Base-by-base conservation (phyloP, 1,139 yeast species). In the Nakaseomyces delphensis region DNA sequence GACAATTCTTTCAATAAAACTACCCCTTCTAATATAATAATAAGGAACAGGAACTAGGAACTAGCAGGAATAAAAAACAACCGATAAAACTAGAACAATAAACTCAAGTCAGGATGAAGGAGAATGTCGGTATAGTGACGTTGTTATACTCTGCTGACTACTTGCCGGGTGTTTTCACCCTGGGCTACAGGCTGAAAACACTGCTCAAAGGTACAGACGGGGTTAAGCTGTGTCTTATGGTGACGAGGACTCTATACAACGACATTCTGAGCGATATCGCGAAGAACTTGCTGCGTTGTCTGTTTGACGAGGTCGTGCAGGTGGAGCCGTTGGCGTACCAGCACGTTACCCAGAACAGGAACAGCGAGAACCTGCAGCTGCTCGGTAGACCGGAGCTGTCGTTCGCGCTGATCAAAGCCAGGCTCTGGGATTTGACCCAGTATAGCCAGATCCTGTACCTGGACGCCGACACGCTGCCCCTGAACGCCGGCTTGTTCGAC, bases 381-480 rank as follows among this genome's bases (percentile, higher is more conserved):
- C 62, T 89, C 52, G 70, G 73, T 33, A 73, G 97, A 46, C 86
- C 89, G 1, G 96, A 89, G 52, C 71, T 89, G 46, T 73, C 73
- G 31, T 69, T 71, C 45, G 79, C 95, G 1, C 73, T 78, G 54
- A 77, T 94, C 40, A 89, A 89, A 57, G 65, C 87, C 20, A 73
- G 78, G 45, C 66, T 84, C 24, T 89, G 95, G 93, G 68, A 71
- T 35, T 71, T 79, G 47, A 58, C 63, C 7, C 72, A 77, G 45
- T 87, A 70, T 60, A 75, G 74, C 14, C 74, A 71, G 48, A 66
- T 89, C 1, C 70, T 87, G 40, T 89, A 83, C 56, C 64, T 91
- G 49, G 97, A 89, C 61, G 78, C 87, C 3, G 97, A 91, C 59
- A 77, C 87, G 3, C 67, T 87, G 41, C 86, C 95, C 1, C 45